A percentile compares a stretch with the other conserved stretches of the same genome.
Evolutionary conservation across 331 rosid species (phyloP).

Genomic region (Pyrus hybrid): DNA sequence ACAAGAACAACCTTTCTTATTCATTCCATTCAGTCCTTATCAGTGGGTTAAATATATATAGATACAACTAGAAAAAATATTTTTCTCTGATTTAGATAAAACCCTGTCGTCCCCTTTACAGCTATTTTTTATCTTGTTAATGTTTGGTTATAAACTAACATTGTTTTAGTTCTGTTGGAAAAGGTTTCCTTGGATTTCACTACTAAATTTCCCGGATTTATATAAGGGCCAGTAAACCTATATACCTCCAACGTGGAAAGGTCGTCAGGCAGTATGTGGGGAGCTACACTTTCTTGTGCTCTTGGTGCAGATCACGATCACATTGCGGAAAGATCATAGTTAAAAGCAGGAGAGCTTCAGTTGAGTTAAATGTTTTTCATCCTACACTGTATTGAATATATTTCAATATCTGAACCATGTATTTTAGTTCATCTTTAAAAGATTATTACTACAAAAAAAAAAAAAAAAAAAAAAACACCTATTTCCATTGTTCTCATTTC

Average conservation of each 20-base stretch:
- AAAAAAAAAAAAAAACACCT: too few relatives aligned
- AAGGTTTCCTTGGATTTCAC: conserved; percentile 10
- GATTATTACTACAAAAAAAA: too few relatives aligned
- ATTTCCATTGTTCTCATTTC: too few relatives aligned
- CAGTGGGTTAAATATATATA: not conserved
- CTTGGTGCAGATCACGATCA: too few relatives aligned
- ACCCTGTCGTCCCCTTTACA: not conserved
- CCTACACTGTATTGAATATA: too few relatives aligned
- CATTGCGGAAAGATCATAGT: too few relatives aligned
- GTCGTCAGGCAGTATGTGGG: not conserved
- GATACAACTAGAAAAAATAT: not conserved
- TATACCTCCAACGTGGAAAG: not conserved
- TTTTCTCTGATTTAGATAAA: not conserved
- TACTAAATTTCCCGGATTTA: not conserved
- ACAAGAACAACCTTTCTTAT: not conserved
- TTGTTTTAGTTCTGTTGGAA: not conserved
- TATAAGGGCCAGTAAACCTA: not conserved
- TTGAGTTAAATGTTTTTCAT: too few relatives aligned
- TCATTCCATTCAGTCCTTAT: not conserved
- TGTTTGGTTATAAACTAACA: not conserved
- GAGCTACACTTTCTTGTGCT: too few relatives aligned
- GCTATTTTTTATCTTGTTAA: not conserved
- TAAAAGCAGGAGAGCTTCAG: too few relatives aligned
- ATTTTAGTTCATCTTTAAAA: too few relatives aligned
- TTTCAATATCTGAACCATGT: too few relatives aligned